These are phyloP conservation scores for Pichia gijzeniarum DNA, from an alignment of 805 yeast genomes.

Conservation along the genomic window DNA sequence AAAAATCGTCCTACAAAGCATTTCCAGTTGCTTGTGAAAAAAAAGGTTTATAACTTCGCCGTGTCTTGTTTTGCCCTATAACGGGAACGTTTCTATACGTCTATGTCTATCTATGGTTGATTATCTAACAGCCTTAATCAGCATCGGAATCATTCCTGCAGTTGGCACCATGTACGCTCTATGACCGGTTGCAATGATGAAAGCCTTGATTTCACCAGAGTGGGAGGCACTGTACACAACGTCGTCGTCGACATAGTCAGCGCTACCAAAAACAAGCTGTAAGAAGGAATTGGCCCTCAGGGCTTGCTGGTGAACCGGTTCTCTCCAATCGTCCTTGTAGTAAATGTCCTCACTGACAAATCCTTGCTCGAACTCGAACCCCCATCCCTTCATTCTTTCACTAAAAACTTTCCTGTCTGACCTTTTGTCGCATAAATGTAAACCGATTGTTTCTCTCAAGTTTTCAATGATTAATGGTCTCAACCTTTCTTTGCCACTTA, in stretches of 20 bases:
- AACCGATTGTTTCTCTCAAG: conserved; percentile 56
- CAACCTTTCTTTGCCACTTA: conserved; percentile 14
- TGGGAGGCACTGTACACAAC: conserved; percentile 50
- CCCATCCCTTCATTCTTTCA: conserved; percentile 35
- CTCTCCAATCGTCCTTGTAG: conserved; percentile 41
- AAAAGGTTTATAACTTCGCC: neutral
- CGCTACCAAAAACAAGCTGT: conserved; percentile 33
- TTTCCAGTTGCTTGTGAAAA: neutral
- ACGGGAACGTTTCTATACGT: too few species aligned
- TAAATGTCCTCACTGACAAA: conserved; percentile 44
- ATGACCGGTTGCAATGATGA: conserved; percentile 46
- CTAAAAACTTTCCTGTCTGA: conserved; percentile 34
- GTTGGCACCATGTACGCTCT: conserved; percentile 54
- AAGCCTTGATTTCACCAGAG: conserved; percentile 51
- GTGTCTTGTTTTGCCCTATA: conserved; percentile 16
- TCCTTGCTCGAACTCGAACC: conserved; percentile 39
- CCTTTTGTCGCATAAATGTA: conserved; percentile 55
- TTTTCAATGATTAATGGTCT: conserved; percentile 36
- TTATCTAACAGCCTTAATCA: conserved; percentile 37
- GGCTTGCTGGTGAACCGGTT: conserved; percentile 43
- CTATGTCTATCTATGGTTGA: too few species aligned
- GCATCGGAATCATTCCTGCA: conserved; percentile 59
- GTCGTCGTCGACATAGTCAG: conserved; percentile 25
- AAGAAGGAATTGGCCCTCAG: conserved; percentile 42
- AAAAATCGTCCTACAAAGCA: too few species aligned